Percentiles rank a stretch among this genome's conserved stretches.
Conservation (phyloP, 75 land plant species). For the Azolla pinnata region DNA sequence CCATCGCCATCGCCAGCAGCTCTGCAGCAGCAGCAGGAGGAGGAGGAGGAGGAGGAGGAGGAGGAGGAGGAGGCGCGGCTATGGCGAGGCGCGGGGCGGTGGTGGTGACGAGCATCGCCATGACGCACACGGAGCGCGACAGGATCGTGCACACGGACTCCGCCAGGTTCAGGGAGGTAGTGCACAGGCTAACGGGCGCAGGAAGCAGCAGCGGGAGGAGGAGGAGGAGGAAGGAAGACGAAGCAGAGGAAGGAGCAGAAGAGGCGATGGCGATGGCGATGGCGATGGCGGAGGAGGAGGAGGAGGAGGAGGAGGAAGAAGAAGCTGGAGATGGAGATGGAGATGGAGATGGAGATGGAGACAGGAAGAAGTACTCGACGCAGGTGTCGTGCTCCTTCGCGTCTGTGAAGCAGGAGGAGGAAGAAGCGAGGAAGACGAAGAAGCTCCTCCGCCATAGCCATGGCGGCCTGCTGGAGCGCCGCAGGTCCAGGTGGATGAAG, state of each 20-base stretch:
- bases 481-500: neutral
- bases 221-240: too few species aligned
- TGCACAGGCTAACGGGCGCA: slow-evolving; percentile 1
- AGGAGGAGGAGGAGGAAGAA: too few species aligned
- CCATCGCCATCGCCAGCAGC: slow-evolving; percentile 4
- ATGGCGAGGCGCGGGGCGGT: too few species aligned
- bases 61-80: too few species aligned
- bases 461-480: slow-evolving; percentile 5
- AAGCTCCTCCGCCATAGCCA: neutral
- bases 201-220: neutral
- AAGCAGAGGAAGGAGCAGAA: neutral
- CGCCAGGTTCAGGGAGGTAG: slow-evolving; percentile 1
- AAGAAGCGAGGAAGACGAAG: neutral
- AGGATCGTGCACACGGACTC: neutral
- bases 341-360: neutral
- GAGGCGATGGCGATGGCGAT: neutral
- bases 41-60: too few species aligned
- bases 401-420: neutral
- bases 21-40: too few species aligned
- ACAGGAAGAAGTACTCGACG: neutral
- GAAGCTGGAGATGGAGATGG: neutral
- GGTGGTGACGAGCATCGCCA: too few species aligned
- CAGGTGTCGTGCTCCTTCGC: neutral
- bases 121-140: slow-evolving; percentile 1
- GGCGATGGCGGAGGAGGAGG: neutral